phyloP scores from a whole-genome alignment of 2,329 filamentous ascomycete species.

The Aureobasidium zeae region DNA sequence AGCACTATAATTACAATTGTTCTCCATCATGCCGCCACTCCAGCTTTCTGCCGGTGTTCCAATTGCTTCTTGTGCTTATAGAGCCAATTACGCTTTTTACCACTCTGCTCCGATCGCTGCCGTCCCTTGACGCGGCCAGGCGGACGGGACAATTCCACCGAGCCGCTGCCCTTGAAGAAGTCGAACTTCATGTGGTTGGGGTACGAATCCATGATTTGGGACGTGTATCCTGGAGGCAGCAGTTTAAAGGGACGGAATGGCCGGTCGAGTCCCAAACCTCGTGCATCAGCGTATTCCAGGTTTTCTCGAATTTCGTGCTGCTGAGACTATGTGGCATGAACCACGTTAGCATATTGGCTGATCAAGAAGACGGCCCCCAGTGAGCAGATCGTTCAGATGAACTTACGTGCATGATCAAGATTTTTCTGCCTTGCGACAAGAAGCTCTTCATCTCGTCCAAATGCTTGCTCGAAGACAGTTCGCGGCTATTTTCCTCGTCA shows the following conservation, averaged over 20 bases:
- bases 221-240: conserved; percentile 3
- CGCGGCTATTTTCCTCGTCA: neutral
- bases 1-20: no score
- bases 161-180: neutral
- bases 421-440: neutral
- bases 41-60: no score
- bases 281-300: neutral
- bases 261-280: conserved; percentile 1
- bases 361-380: neutral
- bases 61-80: no score
- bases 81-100: neutral
- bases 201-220: neutral
- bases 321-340: conserved; percentile 2
- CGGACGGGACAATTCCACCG: no score
- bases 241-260: neutral
- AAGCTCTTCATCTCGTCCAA: neutral
- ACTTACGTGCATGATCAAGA: conserved; percentile 10
- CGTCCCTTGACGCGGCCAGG: neutral
- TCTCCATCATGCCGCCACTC: no score
- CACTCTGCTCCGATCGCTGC: neutral
- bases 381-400: neutral
- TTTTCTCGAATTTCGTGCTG: neutral
- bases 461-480: neutral
- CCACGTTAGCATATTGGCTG: neutral
- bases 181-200: neutral